Evolutionary conservation across 257 asterid genomes (phyloP), one percentile per base, ranked within the genome.

Genomic region (Euphrasia confusa): DNA sequence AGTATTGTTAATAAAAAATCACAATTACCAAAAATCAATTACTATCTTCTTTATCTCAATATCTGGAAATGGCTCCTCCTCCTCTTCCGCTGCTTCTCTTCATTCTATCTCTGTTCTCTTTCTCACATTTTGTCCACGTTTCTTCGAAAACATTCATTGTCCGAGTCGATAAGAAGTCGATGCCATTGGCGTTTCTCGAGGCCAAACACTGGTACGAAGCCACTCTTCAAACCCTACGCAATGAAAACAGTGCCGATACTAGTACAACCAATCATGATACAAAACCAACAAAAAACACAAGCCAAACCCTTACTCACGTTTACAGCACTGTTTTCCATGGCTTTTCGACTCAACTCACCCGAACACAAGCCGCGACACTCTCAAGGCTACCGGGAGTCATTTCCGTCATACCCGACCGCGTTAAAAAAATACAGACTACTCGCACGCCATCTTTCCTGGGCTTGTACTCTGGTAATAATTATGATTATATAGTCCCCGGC

Each of bases 381-480:
- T 17, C 17, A 52, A 74, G 7, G 5, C 77, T 76, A 12, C 86
- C 71, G 0, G 89, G 72, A 1, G 79, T 90, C 17, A 65, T 81
- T 10, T 64, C 90, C 0, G 83, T 90, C 5, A 39, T 87, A 4
- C 96, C 93, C 0, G 97, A 90, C 67, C 77, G 60, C 5, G 83
- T 90, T 44, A 90, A 83, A 3, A 84, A 84, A n/a, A 13, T 87
- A 27, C 96, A 90, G 30, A 90, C 72, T 10, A 90, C 97, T 32
- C 78, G 96, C 1, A 80, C 97, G 1, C 85, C 96, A 7, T 65
- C 60, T 30, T 90, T 90, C 61, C 81, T 90, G 0, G 96, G 97
- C 27, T 44, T 87, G 4, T 63, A 77, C 5, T 21, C 24, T 21
- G 52, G 72, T 1, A 0, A 56, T 2, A 71, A 77, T 13, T 5